These are phyloP conservation scores for Coelastrella sp. DNA, from an alignment of 139 green algal genomes.

Conservation along the genomic window DNA sequence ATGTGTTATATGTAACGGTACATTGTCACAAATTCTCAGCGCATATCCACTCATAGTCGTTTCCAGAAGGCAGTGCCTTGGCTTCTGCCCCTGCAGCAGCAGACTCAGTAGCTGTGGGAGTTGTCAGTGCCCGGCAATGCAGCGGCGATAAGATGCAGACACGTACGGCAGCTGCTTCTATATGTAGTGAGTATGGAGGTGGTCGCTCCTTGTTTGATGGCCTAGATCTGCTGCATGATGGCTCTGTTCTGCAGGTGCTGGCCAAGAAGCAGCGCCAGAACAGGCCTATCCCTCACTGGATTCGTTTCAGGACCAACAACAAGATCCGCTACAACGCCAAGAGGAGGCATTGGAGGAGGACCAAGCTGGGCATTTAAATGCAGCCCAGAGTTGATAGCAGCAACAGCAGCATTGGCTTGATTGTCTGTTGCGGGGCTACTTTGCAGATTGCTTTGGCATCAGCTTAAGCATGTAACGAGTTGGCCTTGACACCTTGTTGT, in stretches of 20 bases:
- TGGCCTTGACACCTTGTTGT: too few relatives aligned
- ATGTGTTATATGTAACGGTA: too few relatives aligned
- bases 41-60: too few relatives aligned
- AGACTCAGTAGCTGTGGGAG: too few relatives aligned
- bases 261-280: constrained; percentile 99
- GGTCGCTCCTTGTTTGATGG: not conserved
- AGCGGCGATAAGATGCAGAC: not conserved
- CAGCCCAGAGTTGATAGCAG: constrained; percentile 3
- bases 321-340: constrained; percentile 98
- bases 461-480: constrained; percentile 8
- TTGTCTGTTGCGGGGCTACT: not conserved
- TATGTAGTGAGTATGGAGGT: too few relatives aligned
- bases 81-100: too few relatives aligned
- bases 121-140: not conserved
- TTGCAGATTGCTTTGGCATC: not conserved
- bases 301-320: constrained; percentile 90
- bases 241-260: constrained; percentile 66
- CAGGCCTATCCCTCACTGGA: constrained; percentile 96
- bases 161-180: too few relatives aligned
- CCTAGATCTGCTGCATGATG: not conserved
- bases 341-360: constrained; percentile 94
- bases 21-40: too few relatives aligned
- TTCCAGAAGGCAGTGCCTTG: too few relatives aligned
- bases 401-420: constrained; percentile 4
- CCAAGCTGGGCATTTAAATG: constrained; percentile 92